Percentiles rank a stretch among this genome's conserved stretches.
Evolutionary conservation across 2,329 filamentous ascomycete genomes (phyloP).

Genomic region (Ceratocystis cubensis): DNA sequence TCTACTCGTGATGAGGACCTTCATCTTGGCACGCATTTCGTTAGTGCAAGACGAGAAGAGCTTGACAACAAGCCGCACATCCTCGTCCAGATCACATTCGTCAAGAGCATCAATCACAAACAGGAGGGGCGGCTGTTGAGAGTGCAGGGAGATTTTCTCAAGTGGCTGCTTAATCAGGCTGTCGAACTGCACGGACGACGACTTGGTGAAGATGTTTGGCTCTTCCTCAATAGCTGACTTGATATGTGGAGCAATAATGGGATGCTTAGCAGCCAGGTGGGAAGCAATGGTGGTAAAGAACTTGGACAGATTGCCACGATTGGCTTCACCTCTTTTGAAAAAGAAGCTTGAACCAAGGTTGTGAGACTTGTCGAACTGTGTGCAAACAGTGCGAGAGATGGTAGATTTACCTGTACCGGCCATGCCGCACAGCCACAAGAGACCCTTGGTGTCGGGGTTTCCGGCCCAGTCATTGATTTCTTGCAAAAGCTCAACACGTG

Average conservation of each 20-base stretch:
- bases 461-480: conserved; percentile 27
- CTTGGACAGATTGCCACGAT: conserved; percentile 28
- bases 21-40: conserved; percentile 2
- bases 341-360: conserved; percentile 32
- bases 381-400: conserved; percentile 25
- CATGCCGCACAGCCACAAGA: conserved; percentile 32
- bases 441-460: conserved; percentile 22
- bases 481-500: conserved; percentile 27
- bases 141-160: neutral
- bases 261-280: conserved; percentile 25
- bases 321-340: conserved; percentile 33
- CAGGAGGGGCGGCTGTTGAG: neutral
- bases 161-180: neutral
- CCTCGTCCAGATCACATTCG: neutral
- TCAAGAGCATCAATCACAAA: conserved; percentile 1
- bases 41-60: neutral
- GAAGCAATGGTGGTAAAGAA: conserved; percentile 33
- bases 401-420: conserved; percentile 33
- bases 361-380: conserved; percentile 23
- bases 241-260: neutral
- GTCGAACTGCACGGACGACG: neutral
- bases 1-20: conserved; percentile 25
- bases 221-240: neutral
- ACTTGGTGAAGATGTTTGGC: neutral
- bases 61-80: neutral